phyloP scores from a whole-genome alignment of 2,329 filamentous ascomycete genomes.

The Didymella glomerata region DNA sequence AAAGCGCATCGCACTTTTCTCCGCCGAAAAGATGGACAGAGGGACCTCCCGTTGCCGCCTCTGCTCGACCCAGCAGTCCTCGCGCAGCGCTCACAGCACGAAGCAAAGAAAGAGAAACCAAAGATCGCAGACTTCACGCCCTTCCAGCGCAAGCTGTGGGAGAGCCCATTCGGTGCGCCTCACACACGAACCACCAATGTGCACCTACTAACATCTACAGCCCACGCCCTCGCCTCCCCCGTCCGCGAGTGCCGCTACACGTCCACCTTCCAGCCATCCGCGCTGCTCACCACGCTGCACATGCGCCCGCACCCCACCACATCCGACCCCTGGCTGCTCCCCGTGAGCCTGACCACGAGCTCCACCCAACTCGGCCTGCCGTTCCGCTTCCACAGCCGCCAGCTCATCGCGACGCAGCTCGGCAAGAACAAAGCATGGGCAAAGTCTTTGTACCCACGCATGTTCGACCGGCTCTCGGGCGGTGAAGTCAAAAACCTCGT shows the following conservation, averaged over 20 bases:
- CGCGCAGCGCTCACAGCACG: constrained; percentile 47
- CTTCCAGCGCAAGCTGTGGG: constrained; percentile 66
- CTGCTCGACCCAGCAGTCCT: constrained; percentile 57
- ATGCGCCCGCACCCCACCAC: constrained; percentile 65
- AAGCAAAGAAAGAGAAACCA: constrained; percentile 53
- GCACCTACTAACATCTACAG: constrained; percentile 50
- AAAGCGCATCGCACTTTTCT: constrained; percentile 47
- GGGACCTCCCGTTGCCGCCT: constrained; percentile 57
- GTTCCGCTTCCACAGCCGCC: constrained; percentile 32
- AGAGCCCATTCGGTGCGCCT: constrained; percentile 69
- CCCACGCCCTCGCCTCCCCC: constrained; percentile 68
- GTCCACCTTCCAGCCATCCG: constrained; percentile 60
- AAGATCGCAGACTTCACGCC: constrained; percentile 54
- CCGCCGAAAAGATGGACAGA: constrained; percentile 44
- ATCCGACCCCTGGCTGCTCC: constrained; percentile 64
- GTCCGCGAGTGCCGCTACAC: constrained; percentile 66
- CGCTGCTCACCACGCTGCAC: constrained; percentile 70
- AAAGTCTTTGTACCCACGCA: constrained; percentile 33
- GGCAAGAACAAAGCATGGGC: constrained; percentile 36
- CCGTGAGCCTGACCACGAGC: constrained; percentile 49
- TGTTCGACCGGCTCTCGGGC: constrained; percentile 47
- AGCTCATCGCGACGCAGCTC: constrained; percentile 28
- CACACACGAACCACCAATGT: not conserved
- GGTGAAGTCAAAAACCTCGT: constrained; percentile 47
- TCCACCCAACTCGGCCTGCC: constrained; percentile 35